These are phyloP conservation scores for Malassezia sp. DNA, from an alignment of 1,284 basidiomycete genomes.

Conservation along the genomic window DNA sequence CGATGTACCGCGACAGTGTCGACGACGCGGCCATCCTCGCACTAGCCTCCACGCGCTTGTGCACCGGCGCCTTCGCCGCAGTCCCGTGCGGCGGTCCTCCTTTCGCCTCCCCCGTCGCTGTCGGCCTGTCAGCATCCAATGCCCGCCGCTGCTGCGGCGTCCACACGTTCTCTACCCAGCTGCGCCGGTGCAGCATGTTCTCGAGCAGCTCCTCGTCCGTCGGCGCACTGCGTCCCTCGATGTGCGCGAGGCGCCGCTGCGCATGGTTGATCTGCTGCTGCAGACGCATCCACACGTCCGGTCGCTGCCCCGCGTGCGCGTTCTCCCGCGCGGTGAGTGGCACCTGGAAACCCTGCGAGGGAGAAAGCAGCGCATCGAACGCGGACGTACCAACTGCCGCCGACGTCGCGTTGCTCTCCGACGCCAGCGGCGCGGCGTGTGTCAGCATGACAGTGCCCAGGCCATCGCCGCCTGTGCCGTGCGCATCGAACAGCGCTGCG, in stretches of 20 bases:
- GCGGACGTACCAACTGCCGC: neutral
- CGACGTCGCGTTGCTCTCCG: neutral
- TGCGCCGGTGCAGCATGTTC: constrained; percentile 51
- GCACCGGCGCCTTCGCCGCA: too few species aligned
- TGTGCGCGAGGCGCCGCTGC: constrained; percentile 57
- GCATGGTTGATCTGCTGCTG: constrained; percentile 63
- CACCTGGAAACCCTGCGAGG: neutral
- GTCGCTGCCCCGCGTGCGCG: neutral
- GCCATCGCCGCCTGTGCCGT: neutral
- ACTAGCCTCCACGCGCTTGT: neutral
- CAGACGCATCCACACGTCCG: constrained; percentile 38
- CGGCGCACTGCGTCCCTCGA: constrained; percentile 56
- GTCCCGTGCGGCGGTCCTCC: too few species aligned
- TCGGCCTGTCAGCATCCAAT: too few species aligned
- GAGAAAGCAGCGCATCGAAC: neutral
- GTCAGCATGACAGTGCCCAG: too few species aligned
- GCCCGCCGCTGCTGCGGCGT: neutral
- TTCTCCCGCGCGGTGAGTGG: neutral
- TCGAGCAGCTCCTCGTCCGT: constrained; percentile 51
- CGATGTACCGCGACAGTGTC: neutral
- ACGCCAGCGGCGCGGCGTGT: constrained; percentile 2
- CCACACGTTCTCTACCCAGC: neutral
- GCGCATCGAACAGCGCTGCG: neutral
- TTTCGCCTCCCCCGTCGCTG: neutral
- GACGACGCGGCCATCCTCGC: neutral